Conservation (phyloP, 176 grass and related monocot genomes). For the Pontederia crassipes region DNA sequence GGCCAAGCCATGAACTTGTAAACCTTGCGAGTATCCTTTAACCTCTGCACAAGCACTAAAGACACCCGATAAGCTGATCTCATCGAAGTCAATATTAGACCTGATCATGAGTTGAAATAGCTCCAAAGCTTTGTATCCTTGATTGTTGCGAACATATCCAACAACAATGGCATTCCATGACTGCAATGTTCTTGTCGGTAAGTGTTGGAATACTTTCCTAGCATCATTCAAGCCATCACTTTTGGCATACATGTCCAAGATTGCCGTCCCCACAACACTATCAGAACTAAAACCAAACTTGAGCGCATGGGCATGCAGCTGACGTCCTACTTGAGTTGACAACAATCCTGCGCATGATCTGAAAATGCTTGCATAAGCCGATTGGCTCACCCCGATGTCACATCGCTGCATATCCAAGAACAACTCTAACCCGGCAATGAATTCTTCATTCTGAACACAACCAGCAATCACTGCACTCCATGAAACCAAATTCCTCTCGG, state of each 20-base stretch:
- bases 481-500: slow-evolving; percentile 63
- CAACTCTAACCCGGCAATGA: slow-evolving; percentile 34
- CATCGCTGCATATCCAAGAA: slow-evolving; percentile 68
- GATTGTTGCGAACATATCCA: slow-evolving; percentile 46
- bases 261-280: slow-evolving; percentile 64
- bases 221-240: slow-evolving; percentile 47
- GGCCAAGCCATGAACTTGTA: slow-evolving; percentile 56
- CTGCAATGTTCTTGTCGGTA: slow-evolving; percentile 41
- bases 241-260: slow-evolving; percentile 78
- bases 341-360: slow-evolving; percentile 45
- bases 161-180: slow-evolving; percentile 86
- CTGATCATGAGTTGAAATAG: slow-evolving; percentile 54
- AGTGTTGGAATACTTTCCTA: slow-evolving; percentile 44
- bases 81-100: slow-evolving; percentile 45
- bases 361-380: slow-evolving; percentile 74
- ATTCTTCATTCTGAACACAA: slow-evolving; percentile 54
- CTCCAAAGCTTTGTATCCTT: slow-evolving; percentile 38
- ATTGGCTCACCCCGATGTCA: slow-evolving; percentile 45
- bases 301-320: slow-evolving; percentile 72
- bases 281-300: slow-evolving; percentile 57
- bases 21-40: slow-evolving; percentile 46
- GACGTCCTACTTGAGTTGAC: slow-evolving; percentile 30
- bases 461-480: slow-evolving; percentile 55
- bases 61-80: slow-evolving; percentile 61
- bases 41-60: slow-evolving; percentile 59